Base-by-base conservation (phyloP, 2,329 filamentous ascomycete species). In the Aspergillus versicolor region DNA sequence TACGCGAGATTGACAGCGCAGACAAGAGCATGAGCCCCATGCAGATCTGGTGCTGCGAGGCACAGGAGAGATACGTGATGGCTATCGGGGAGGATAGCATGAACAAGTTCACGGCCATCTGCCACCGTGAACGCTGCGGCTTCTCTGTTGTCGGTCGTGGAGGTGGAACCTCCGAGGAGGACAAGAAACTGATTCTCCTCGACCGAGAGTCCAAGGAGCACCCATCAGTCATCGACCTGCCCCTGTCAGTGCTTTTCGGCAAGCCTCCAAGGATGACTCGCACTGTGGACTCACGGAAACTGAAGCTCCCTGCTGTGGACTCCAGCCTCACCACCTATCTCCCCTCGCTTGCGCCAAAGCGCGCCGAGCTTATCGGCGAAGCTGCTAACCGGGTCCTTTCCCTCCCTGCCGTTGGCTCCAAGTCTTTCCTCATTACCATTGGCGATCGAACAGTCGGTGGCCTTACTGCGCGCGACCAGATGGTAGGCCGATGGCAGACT, bases 31-130 rank as follows among this genome's bases (percentile, higher is more conserved):
- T 99, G 89, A 96, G 91, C 68, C 94, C 94, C 19, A 84, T 99
- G 57, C 91, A 97, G 72, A 96, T 99, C 46, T 97, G 93, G 92
- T 97, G 94, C 75, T 96, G 93, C 67, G 93, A 97, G 73, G 91
- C 94, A 0, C 94, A 99, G 72, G 94, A 99, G 75, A 84, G 94
- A 72, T 99, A 99, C 68, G 94, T 99, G 7, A 80, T 99, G 67
- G 87, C 95, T 8, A 86, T 99, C 61, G 91, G 92, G 59, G 84
- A 86, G 51, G 88, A 94, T 19, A 83, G 87, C 52, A 84, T 97
- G 68, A 92, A 93, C 67, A 79, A 79, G 21, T 89, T 89, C 75
- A 83, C 81, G 63, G 77, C 87, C 76, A 81, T 99, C 65, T 81
- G 79, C 73, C 84, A 88, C 61, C 85, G 94, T 71, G 94, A 99